Evolutionary conservation across 768 basidiomycete genomes (phyloP).

Genomic region (Phallus indusiatus): DNA sequence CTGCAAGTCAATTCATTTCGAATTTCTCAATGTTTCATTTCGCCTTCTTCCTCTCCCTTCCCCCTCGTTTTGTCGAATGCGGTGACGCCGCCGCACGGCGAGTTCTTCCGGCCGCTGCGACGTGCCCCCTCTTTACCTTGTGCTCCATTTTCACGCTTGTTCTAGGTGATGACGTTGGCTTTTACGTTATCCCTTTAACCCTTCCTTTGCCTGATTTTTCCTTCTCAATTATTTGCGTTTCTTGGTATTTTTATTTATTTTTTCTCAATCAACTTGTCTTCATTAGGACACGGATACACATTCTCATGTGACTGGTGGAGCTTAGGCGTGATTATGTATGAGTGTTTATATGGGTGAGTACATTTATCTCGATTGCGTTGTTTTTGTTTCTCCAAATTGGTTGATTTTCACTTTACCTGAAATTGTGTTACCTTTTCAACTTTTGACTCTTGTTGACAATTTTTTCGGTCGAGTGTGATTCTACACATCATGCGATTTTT

Average conservation of each 20-base stretch:
- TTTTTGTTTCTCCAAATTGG: neutral
- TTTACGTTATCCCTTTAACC: neutral
- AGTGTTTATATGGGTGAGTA: constrained; percentile 83
- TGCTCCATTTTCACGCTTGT: neutral
- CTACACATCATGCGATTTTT: no score
- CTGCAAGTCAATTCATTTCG: no score
- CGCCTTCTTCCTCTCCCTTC: neutral
- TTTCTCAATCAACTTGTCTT: neutral
- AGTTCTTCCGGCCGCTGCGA: neutral
- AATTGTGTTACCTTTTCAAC: no score
- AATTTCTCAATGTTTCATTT: neutral
- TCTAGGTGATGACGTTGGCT: neutral
- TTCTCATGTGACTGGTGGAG: constrained; percentile 99
- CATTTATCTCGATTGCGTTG: neutral
- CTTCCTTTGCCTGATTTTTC: neutral
- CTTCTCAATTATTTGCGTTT: neutral
- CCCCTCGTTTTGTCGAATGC: neutral
- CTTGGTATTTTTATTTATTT: neutral
- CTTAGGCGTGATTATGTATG: constrained; percentile 93
- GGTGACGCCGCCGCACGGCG: neutral
- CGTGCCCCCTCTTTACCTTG: neutral
- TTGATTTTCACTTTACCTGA: no score
- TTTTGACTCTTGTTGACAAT: no score
- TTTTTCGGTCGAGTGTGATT: no score
- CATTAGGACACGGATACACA: constrained; percentile 67